Percentiles rank a stretch among this genome's conserved stretches.
Evolutionary conservation across 2,329 filamentous ascomycete genomes (phyloP).

Genomic region (Clonostachys rosea): DNA sequence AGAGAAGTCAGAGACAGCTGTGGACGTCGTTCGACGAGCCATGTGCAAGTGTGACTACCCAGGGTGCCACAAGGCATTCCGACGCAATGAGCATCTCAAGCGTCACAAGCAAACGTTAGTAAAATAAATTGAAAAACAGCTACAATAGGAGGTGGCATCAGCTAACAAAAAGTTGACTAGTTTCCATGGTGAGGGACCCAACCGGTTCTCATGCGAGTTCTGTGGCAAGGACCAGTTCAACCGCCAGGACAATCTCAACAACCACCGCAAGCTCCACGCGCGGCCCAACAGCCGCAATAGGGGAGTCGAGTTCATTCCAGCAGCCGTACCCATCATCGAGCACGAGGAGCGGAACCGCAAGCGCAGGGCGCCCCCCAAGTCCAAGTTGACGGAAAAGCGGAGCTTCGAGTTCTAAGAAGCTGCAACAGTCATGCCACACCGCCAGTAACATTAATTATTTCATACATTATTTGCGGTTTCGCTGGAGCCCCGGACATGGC

Average conservation of each 20-base stretch:
- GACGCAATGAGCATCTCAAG: slow-evolving; percentile 51
- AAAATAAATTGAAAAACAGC: no score
- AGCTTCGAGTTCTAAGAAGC: not conserved
- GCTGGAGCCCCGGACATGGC: no score
- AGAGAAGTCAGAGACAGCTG: slow-evolving; percentile 17
- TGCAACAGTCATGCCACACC: no score
- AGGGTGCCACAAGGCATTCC: slow-evolving; percentile 42
- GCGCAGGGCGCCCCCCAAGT: slow-evolving; percentile 28
- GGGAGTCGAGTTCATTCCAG: slow-evolving; percentile 31
- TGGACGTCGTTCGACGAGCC: slow-evolving; percentile 29
- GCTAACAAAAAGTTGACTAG: slow-evolving; percentile 8
- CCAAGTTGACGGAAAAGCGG: slow-evolving; percentile 8
- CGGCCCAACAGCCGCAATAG: slow-evolving; percentile 30
- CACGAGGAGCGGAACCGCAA: slow-evolving; percentile 32
- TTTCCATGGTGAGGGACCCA: slow-evolving; percentile 30
- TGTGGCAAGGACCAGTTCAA: slow-evolving; percentile 36
- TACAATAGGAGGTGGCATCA: not conserved
- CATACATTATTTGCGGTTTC: no score
- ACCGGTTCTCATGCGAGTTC: slow-evolving; percentile 33
- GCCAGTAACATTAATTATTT: no score
- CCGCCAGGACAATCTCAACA: slow-evolving; percentile 33
- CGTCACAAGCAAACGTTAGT: slow-evolving; percentile 48
- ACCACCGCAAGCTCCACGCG: slow-evolving; percentile 33
- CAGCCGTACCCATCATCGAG: slow-evolving; percentile 30
- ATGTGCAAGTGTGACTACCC: slow-evolving; percentile 40